Percentiles rank a stretch among this genome's conserved stretches.
phyloP scores from a whole-genome alignment of 2,329 filamentous ascomycete genomes.

The Chrysoporthe austroafricana region DNA sequence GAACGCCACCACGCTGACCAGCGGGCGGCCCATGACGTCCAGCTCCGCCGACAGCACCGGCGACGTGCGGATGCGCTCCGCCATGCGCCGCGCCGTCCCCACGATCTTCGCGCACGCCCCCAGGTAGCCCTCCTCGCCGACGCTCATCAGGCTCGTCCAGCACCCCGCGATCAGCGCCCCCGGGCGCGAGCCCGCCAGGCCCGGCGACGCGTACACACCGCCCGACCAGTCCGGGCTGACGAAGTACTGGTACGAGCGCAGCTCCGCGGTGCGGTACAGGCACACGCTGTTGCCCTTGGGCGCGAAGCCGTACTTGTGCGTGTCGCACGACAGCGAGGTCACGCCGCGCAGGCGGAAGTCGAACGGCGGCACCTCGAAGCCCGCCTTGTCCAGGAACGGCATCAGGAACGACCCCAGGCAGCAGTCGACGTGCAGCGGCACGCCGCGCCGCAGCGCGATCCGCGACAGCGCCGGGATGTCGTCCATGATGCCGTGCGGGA shows the following conservation, averaged over 20 bases:
- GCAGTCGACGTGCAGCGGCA: constrained; percentile 96
- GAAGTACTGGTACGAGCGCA: constrained; percentile 94
- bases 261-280: constrained; percentile 79
- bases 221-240: constrained; percentile 93
- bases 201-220: constrained; percentile 92
- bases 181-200: constrained; percentile 87
- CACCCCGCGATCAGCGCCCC: constrained; percentile 94
- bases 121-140: constrained; percentile 87
- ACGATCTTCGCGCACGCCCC: constrained; percentile 88
- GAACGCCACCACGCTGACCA: constrained; percentile 91
- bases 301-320: constrained; percentile 98
- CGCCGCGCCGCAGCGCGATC: constrained; percentile 75
- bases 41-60: constrained; percentile 73
- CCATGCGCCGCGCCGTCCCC: constrained; percentile 81
- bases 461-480: constrained; percentile 86
- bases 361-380: constrained; percentile 85
- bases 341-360: constrained; percentile 95
- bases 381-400: constrained; percentile 89
- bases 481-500: constrained; percentile 97
- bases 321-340: constrained; percentile 94
- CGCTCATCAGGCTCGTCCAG: constrained; percentile 89
- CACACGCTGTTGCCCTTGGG: constrained; percentile 96
- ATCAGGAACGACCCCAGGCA: constrained; percentile 95
- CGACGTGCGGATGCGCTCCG: constrained; percentile 71
- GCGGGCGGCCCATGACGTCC: constrained; percentile 78